Evolutionary conservation across 2,329 filamentous ascomycete species (phyloP).

Genomic region (Fusarium anthophilum): DNA sequence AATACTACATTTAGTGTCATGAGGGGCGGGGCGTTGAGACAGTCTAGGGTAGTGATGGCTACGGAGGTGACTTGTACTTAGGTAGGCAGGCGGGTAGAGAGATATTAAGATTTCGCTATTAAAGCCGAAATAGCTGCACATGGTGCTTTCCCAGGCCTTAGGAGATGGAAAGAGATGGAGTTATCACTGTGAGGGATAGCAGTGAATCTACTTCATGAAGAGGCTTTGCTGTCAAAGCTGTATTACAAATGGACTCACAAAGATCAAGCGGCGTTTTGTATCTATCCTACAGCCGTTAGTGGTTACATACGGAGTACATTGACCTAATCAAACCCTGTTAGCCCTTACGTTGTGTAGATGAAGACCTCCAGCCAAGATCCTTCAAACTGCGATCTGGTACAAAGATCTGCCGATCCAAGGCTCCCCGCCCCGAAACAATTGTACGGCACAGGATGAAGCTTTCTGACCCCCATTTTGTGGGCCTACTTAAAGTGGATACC

Average conservation of each 20-base stretch:
- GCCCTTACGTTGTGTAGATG: background rate
- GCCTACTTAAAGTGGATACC: background rate
- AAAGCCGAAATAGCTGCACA: accelerated
- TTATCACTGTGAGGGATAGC: background rate
- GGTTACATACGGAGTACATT: too few relatives aligned
- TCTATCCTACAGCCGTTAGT: background rate
- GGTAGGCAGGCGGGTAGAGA: background rate
- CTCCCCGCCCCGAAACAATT: too few relatives aligned
- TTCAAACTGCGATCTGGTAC: background rate
- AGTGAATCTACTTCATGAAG: accelerated
- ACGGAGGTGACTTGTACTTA: background rate
- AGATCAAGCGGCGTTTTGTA: background rate
- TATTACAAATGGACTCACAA: background rate
- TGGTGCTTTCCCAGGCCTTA: background rate
- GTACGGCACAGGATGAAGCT: too few relatives aligned
- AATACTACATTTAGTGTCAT: too few relatives aligned
- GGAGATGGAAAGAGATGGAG: background rate
- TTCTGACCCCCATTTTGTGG: background rate
- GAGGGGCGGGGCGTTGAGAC: background rate
- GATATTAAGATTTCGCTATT: accelerated
- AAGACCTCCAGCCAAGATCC: background rate
- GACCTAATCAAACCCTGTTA: background rate
- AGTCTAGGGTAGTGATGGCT: accelerated
- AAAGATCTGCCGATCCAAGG: background rate
- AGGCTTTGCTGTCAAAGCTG: background rate